A percentile compares a stretch with the other conserved stretches of the same genome.
Conservation (phyloP, 108 stramenopile species). For the Parmales sp. region DNA sequence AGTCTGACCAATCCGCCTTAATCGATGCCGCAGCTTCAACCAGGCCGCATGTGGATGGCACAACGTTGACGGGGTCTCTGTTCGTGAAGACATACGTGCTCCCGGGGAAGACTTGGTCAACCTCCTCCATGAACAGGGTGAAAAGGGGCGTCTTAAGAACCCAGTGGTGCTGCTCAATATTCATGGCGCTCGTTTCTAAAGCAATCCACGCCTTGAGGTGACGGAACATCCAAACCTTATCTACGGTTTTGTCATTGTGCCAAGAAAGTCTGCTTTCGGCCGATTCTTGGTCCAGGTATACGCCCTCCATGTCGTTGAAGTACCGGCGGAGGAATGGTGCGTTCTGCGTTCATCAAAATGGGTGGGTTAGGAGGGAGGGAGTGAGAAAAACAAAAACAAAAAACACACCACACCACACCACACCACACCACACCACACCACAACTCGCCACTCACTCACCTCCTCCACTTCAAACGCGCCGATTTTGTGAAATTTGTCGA, state of each 20-base stretch:
- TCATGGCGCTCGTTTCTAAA: background rate
- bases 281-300: background rate
- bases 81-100: background rate
- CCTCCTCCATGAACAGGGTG: background rate
- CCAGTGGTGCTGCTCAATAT: no score
- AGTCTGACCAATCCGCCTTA: background rate
- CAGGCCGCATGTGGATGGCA: background rate
- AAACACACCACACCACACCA: no score
- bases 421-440: no score
- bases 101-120: background rate
- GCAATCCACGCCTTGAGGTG: constrained; percentile 3
- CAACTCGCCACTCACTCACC: no score
- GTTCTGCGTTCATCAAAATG: no score
- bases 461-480: constrained; percentile 6
- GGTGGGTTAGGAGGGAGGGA: no score
- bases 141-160: background rate
- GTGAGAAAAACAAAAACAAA: no score
- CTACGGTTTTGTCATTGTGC: background rate
- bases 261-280: background rate
- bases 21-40: background rate
- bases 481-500: constrained; percentile 11
- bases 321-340: constrained; percentile 11
- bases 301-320: constrained; percentile 13
- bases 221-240: background rate
- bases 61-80: background rate